Conservation (phyloP, 2,329 filamentous ascomycete species). For the Ceratocystis alfenasii region DNA sequence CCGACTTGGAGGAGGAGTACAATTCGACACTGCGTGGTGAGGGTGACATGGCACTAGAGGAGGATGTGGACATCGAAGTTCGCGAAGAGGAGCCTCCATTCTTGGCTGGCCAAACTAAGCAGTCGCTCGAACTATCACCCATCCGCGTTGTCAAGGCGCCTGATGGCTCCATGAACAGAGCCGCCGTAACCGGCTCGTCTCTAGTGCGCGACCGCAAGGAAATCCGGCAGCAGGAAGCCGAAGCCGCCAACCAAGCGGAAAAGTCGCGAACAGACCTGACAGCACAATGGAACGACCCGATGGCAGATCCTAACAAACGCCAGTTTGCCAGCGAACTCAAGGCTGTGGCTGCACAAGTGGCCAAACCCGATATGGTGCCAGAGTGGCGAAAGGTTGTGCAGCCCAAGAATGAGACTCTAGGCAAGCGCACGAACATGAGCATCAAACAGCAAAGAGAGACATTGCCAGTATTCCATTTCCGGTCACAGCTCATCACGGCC, state of each 20-base stretch:
- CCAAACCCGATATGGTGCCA: slow-evolving; percentile 57
- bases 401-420: slow-evolving; percentile 66
- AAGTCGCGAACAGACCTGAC: slow-evolving; percentile 71
- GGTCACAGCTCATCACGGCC: slow-evolving; percentile 75
- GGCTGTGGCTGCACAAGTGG: slow-evolving; percentile 45
- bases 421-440: slow-evolving; percentile 76
- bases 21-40: slow-evolving; percentile 77
- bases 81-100: slow-evolving; percentile 94
- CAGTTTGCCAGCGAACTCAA: slow-evolving; percentile 84
- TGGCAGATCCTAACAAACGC: slow-evolving; percentile 72
- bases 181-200: slow-evolving; percentile 83
- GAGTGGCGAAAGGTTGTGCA: slow-evolving; percentile 86
- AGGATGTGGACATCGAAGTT: slow-evolving; percentile 95
- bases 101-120: slow-evolving; percentile 88
- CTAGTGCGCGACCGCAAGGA: slow-evolving; percentile 86
- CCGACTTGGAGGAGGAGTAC: slow-evolving; percentile 88
- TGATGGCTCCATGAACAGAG: slow-evolving; percentile 93
- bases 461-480: slow-evolving; percentile 79
- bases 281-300: slow-evolving; percentile 92
- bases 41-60: slow-evolving; percentile 79
- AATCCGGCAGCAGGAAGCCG: slow-evolving; percentile 73
- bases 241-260: slow-evolving; percentile 55
- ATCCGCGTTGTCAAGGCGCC: slow-evolving; percentile 96
- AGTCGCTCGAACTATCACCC: slow-evolving; percentile 85
- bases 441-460: slow-evolving; percentile 92